Evolutionary conservation across 257 asterid genomes (phyloP), one percentile per base, ranked within the genome.

Genomic region (Agastache rugosa): DNA sequence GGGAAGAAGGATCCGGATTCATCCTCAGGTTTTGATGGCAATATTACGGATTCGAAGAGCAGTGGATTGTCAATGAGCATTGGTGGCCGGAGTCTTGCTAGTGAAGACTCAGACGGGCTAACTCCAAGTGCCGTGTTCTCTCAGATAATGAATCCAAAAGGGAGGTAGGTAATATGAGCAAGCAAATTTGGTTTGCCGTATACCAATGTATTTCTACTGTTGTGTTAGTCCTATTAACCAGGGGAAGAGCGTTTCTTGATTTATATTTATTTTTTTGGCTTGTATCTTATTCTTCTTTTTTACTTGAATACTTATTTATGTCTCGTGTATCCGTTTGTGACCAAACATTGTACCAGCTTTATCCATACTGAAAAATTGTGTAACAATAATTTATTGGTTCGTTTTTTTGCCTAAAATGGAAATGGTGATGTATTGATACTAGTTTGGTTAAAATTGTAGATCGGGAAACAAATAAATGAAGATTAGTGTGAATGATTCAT

Each of bases 51-150:
- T 73, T 87, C 97, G 0, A 84, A 85, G 76, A 90, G 94, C 91
- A 89, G 90, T 31, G 97, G 96, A 8, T 68, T 87, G 75, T 88
- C 96, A 0, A 87, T 90, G 98, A 93, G 98, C 91, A 87, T 90
- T 58, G 97, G 98, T 1, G 96, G 97, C 5, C 87, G 96, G 12
- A 93, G 97, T 83, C 90, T 88, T 47, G 96, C 96, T 5, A 90
- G 98, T 66, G 95, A 89, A 23, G 95, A 90, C 83, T 93, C 98
- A 0, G 97, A 93, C 48, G 96, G 98, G 48, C 35, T 93, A 75
- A 93, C 96, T 42, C 97, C 97, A n/a, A 93, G 96, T 63, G 95
- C 96, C 11, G 98, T 93, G 25, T 93, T 93, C 74, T 93, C 98
- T n/a, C 98, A 93, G 89, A 93, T 93, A 66, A 87, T 93, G 93